Percentiles rank a stretch among this genome's conserved stretches.
Evolutionary conservation across 345 rosid genomes (phyloP).

Genomic region (Carallia brachiata): DNA sequence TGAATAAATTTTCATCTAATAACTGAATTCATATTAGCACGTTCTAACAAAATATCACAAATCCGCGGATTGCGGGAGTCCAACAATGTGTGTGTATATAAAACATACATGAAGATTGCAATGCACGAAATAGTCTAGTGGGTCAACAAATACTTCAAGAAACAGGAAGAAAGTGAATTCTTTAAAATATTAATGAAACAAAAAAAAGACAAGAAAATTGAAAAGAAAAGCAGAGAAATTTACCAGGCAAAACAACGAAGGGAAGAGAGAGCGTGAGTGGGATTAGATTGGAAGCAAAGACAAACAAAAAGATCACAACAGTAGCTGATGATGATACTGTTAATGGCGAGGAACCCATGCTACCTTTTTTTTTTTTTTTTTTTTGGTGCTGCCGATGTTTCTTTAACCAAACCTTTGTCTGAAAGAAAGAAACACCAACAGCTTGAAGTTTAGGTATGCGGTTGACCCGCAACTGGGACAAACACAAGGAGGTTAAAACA

Average conservation of each 20-base stretch:
- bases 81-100: too few species aligned
- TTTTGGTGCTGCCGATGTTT: too few species aligned
- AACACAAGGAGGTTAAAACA: not conserved
- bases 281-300: constrained; percentile 17
- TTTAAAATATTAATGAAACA: not conserved
- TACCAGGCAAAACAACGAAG: constrained; percentile 79
- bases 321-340: not conserved
- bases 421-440: not conserved
- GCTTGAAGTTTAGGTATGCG: not conserved
- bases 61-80: too few species aligned
- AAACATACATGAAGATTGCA: too few species aligned
- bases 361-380: not conserved
- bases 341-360: not conserved
- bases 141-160: too few species aligned
- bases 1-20: too few species aligned
- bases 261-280: constrained; percentile 49
- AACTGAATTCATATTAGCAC: too few species aligned
- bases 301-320: not conserved
- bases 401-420: not conserved
- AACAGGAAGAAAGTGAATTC: not conserved
- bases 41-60: too few species aligned
- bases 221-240: constrained; percentile 6
- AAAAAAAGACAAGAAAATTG: not conserved
- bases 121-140: too few species aligned
- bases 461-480: not conserved